A percentile compares a stretch with the other conserved stretches of the same genome.
Conservation (phyloP, 1,139 yeast species). For the Pichia sp. region DNA sequence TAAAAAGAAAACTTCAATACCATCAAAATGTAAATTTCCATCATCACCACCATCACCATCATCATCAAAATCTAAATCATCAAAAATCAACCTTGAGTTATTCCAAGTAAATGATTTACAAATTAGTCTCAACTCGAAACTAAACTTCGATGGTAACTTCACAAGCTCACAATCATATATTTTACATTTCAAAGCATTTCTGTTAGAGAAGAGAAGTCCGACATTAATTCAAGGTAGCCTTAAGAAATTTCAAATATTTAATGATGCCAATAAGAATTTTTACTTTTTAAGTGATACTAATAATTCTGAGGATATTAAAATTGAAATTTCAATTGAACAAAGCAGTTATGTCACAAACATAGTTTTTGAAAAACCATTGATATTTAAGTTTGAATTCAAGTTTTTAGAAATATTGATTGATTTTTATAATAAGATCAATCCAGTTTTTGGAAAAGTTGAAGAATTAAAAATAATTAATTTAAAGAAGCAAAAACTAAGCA, state of each 20-base stretch:
- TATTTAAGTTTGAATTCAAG: conserved; percentile 30
- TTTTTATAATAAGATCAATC: neutral
- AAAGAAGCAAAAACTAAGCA: neutral
- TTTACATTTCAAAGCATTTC: conserved; percentile 31
- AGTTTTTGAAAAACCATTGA: conserved; percentile 40
- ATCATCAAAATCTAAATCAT: neutral
- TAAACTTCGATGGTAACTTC: conserved; percentile 36
- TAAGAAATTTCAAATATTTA: conserved; percentile 30
- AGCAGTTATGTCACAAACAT: conserved; percentile 34
- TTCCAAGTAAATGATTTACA: conserved; percentile 33
- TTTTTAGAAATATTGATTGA: neutral
- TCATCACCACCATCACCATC: neutral
- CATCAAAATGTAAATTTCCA: neutral
- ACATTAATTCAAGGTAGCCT: conserved; percentile 44
- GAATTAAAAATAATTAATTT: neutral
- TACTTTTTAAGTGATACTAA: conserved; percentile 23
- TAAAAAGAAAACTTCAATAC: neutral
- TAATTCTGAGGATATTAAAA: conserved; percentile 41
- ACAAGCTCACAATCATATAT: conserved; percentile 30
- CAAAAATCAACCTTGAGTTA: conserved; percentile 28
- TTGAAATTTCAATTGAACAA: conserved; percentile 36
- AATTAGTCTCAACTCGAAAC: conserved; percentile 42
- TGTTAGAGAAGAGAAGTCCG: conserved; percentile 39
- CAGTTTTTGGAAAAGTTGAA: conserved; percentile 4
- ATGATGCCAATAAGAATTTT: conserved; percentile 22